Conservation (phyloP, 352 stramenopile genomes). For the Phytophthora litchii region DNA sequence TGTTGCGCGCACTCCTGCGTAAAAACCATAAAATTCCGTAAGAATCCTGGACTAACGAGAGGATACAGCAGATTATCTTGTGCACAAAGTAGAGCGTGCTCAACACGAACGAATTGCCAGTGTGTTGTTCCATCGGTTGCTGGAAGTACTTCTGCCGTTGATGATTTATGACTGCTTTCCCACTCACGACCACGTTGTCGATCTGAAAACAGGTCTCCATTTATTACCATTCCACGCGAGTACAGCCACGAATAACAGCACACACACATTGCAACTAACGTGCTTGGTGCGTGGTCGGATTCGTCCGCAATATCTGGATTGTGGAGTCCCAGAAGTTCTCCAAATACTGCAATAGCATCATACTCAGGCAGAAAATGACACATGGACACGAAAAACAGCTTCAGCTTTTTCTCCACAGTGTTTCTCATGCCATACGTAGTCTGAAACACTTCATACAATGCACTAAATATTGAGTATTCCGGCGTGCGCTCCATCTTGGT, state of each 20-base stretch:
- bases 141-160: constrained; percentile 13
- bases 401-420: constrained; percentile 65
- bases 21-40: constrained; percentile 61
- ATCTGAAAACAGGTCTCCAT: constrained; percentile 37
- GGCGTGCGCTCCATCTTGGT: constrained; percentile 1
- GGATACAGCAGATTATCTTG: constrained; percentile 78
- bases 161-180: not conserved
- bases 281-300: constrained; percentile 40
- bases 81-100: constrained; percentile 60
- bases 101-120: constrained; percentile 69
- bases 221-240: constrained; percentile 63
- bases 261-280: constrained; percentile 64
- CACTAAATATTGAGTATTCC: constrained; percentile 48
- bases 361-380: constrained; percentile 54
- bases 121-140: constrained; percentile 35
- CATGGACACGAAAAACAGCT: constrained; percentile 66
- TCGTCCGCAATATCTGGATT: constrained; percentile 29
- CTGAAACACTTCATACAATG: constrained; percentile 53
- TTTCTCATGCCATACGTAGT: constrained; percentile 55
- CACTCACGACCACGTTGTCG: constrained; percentile 7
- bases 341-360: constrained; percentile 71
- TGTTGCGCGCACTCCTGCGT: constrained; percentile 60
- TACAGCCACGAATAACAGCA: constrained; percentile 66
- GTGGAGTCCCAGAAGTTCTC: constrained; percentile 67
- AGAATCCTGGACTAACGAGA: constrained; percentile 62